These are phyloP conservation scores for Botrytis fabae DNA, from an alignment of 2,329 filamentous ascomycete genomes.

Conservation along the genomic window DNA sequence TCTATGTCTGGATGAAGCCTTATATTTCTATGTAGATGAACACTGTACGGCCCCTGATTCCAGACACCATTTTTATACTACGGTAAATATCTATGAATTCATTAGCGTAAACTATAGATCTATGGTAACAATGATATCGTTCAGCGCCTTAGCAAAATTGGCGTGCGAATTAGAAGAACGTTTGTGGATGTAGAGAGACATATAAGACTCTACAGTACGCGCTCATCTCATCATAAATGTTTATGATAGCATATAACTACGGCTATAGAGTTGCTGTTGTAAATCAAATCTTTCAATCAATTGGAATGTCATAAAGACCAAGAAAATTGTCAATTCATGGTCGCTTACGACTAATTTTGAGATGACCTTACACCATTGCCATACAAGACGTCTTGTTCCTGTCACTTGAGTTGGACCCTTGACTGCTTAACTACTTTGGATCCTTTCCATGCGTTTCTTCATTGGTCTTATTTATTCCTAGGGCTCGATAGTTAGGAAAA, in stretches of 20 bases:
- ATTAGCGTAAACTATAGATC: not conserved
- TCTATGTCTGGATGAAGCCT: not conserved
- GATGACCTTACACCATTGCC: not conserved
- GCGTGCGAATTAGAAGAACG: not conserved
- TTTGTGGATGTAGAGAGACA: no score
- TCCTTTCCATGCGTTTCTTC: not conserved
- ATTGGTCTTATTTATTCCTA: no score
- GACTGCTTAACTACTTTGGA: no score
- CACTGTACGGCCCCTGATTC: accelerated
- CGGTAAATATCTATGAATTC: no score
- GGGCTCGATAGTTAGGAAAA: accelerated
- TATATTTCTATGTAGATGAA: not conserved
- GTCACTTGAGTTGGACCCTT: accelerated
- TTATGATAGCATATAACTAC: no score
- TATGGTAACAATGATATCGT: not conserved
- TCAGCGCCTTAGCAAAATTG: not conserved
- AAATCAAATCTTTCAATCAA: not conserved
- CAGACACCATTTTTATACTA: not conserved
- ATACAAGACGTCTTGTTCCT: not conserved
- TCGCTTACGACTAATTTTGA: not conserved
- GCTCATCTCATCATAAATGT: not conserved
- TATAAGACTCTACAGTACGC: not conserved
- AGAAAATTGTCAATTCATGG: not conserved
- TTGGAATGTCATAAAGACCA: not conserved
- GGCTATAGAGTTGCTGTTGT: not conserved